phyloP scores from a whole-genome alignment of 129 eudicot genomes.

The Saussurea involucrata region DNA sequence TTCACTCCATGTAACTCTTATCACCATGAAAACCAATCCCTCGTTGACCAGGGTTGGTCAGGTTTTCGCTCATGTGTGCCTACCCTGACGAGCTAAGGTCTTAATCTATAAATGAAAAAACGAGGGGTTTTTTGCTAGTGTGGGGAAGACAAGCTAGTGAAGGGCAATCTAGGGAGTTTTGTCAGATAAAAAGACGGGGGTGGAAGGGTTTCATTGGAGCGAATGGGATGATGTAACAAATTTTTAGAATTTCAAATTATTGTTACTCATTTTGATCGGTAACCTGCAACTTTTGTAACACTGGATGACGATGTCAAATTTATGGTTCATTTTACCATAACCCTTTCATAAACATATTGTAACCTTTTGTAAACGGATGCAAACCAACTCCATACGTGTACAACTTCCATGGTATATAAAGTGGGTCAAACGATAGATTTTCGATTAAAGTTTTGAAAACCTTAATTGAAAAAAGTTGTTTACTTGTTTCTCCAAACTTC shows the following conservation, averaged over 20 bases:
- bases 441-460: no score
- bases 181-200: not conserved
- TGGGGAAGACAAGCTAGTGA: not conserved
- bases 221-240: no score
- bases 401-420: no score
- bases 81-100: constrained; percentile 50
- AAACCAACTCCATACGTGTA: no score
- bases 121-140: not conserved
- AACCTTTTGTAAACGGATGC: no score
- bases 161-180: not conserved
- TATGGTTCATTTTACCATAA: no score
- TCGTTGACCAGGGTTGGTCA: constrained; percentile 21
- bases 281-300: no score
- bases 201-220: not conserved
- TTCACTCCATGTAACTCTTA: constrained; percentile 33
- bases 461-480: not conserved
- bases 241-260: no score
- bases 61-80: constrained; percentile 36
- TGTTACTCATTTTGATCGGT: no score
- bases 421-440: not conserved
- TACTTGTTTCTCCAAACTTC: not conserved
- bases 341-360: no score
- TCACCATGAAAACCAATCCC: constrained; percentile 39
- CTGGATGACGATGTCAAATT: no score
- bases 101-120: constrained; percentile 1